These are phyloP conservation scores for Colletotrichum costaricense DNA, from an alignment of 2,329 filamentous ascomycete genomes.

Conservation along the genomic window DNA sequence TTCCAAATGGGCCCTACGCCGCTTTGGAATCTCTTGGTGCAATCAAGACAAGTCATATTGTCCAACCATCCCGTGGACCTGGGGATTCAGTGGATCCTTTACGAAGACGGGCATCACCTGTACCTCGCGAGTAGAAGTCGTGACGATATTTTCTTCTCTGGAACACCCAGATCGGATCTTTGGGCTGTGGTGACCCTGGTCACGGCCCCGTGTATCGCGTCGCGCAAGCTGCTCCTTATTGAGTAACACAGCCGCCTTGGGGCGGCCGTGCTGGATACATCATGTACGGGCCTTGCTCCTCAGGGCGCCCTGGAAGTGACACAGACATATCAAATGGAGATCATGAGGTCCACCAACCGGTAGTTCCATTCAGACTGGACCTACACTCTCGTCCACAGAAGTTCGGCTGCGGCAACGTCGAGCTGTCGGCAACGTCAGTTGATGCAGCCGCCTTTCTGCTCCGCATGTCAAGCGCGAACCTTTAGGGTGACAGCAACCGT, in stretches of 20 bases:
- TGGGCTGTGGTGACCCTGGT: conserved; percentile 23
- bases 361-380: conserved; percentile 15
- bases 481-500: conserved; percentile 30
- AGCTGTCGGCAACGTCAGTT: conserved; percentile 29
- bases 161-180: conserved; percentile 27
- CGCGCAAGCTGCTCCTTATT: conserved; percentile 35
- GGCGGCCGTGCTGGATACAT: conserved; percentile 23
- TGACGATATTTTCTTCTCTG: conserved; percentile 4
- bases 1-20: conserved; percentile 27
- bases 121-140: neutral
- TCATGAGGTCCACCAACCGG: conserved; percentile 27
- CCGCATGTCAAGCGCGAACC: conserved; percentile 31
- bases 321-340: conserved; percentile 33
- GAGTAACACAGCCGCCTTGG: conserved; percentile 32
- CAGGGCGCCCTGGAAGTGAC: conserved; percentile 21
- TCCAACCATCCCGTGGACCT: conserved; percentile 27
- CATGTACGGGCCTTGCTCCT: conserved; percentile 9
- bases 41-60: conserved; percentile 26
- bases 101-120: conserved; percentile 26
- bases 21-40: conserved; percentile 19
- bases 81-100: conserved; percentile 34
- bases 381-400: neutral
- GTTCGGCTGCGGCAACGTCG: conserved; percentile 11
- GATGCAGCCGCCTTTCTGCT: conserved; percentile 18
- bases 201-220: conserved; percentile 34